Evolutionary conservation across 176 grass and related monocot genomes (phyloP), one percentile per base, ranked within the genome.

Genomic region (Chloris gayana): DNA sequence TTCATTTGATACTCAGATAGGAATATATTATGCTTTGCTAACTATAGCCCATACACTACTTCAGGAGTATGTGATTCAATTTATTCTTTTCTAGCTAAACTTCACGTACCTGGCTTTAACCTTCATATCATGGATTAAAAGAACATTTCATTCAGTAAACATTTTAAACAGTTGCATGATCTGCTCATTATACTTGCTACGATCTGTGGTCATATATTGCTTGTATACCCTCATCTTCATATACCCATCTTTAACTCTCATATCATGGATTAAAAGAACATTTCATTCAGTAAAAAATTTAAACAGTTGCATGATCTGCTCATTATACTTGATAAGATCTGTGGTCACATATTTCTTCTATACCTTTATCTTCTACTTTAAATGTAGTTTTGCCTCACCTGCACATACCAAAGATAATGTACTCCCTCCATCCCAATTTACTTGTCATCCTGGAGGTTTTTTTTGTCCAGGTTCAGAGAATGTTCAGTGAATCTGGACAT

Each of bases 1-100:
- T 87, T 70, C 31, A 81, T 77, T 75, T 61, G 70, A 69, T 73
- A 74, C 64, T 73, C 31, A 37, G 64, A 29, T 35, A 57, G 6
- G 51, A 84, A 24, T 67, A 0, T 54, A 15, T 19, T 53, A 45
- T 56, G 5, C 8, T 56, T 39, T 69, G 13, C 51, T 53, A 51
- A 35, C 66, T 67, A 26, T 79, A 68, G 30, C n/a, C 53, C 49
- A 29, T 27, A 54, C n/a, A 54, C n/a, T 67, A 38, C 13, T 64
- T 66, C 18, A 65, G 51, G 50, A 81, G 21, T 59, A n/a, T 67
- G 57, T 70, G 46, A 41, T 58, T 50, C 17, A 70, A 41, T 84
- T 14, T 64, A 27, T 25, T 26, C 21, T 37, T 49, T 21, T 9
- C 35, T 29, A 49, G 12, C 29, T 67, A 61, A 41, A 22, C 46